Percentiles rank a stretch among this genome's conserved stretches.
phyloP scores from a whole-genome alignment of 176 grass and related monocot species.

The Eleusine indica region DNA sequence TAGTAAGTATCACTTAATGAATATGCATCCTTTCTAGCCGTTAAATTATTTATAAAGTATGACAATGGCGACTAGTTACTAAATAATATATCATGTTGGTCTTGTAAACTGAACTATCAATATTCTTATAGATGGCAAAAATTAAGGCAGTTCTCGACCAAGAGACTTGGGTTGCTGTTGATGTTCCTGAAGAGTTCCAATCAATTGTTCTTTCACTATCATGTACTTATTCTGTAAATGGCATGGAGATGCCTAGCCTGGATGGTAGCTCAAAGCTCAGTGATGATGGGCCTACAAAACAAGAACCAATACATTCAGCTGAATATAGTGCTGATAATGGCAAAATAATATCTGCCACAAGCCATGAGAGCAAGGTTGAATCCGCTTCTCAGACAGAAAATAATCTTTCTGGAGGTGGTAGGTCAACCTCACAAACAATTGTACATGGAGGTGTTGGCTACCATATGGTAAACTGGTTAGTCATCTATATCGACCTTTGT shows the following conservation, averaged over 20 bases:
- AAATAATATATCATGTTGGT: slow-evolving; percentile 10
- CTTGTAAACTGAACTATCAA: slow-evolving; percentile 26
- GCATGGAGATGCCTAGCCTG: slow-evolving; percentile 54
- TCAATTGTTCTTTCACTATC: slow-evolving; percentile 82
- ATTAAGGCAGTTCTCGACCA: slow-evolving; percentile 99
- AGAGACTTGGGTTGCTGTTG: slow-evolving; percentile 92
- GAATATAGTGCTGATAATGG: slow-evolving; percentile 59
- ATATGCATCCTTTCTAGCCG: not conserved
- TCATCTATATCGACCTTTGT: slow-evolving; percentile 47
- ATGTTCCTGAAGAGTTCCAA: slow-evolving; percentile 97
- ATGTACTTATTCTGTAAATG: slow-evolving; percentile 74
- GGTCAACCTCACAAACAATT: slow-evolving; percentile 64
- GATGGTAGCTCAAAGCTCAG: slow-evolving; percentile 46
- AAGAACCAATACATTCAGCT: slow-evolving; percentile 49
- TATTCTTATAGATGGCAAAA: slow-evolving; percentile 84
- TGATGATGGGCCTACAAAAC: slow-evolving; percentile 49
- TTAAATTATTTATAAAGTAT: not conserved
- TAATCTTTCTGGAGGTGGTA: slow-evolving; percentile 46
- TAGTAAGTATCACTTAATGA: not conserved
- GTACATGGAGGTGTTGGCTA: slow-evolving; percentile 93
- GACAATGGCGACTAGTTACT: not conserved
- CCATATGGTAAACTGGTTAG: slow-evolving; percentile 99
- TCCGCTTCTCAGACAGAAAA: slow-evolving; percentile 59
- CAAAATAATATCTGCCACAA: slow-evolving; percentile 43
- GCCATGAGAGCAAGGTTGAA: slow-evolving; percentile 62